Base-by-base conservation (phyloP, 208 protist species). In the Tritrichomonas foetus region DNA sequence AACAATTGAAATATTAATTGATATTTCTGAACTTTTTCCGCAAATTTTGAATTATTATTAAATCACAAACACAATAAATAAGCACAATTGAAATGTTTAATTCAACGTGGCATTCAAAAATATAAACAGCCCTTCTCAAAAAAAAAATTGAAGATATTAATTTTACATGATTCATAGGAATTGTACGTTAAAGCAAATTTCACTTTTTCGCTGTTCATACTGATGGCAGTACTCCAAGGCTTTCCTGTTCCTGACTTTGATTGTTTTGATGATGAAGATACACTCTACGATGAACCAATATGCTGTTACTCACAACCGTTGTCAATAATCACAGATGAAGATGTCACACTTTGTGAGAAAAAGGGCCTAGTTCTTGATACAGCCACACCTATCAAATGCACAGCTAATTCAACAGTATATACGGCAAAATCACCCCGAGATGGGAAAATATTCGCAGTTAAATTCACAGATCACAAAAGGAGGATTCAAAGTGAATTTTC, bases 191-290 rank as follows among this genome's bases (percentile, higher is more conserved):
- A 61, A 22, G 5, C 5, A 61, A 61, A 22, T 61, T 61, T 61
- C 53, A 22, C 53, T 22, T 61, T 61, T 61, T 22, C 53, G 11
- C 11, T 16, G 11, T 22, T 61, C 53, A 22, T 61, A 22, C 16
- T 5, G 16, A 61, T 22, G 53, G 16, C 20, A 57, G 57, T 89
- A 47, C 20, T 89, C 39, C 20, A 53, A 57, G 78, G 78, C 25
- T 89, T 89, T 57, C 78, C 78, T 57, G 27, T 57, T 61, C 78
- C 78, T 57, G 78, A 89, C 47, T 57, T 89, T 39, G 78, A 89
- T 11, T 89, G 33, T 39, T 20, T 47, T 57, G 78, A 89, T 39
- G 78, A 89, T 57, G 27, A 14, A 1, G 78, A 53, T 14, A 3
- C 5, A 2, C 39, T 33, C 8, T 11, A 20, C 1, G 33, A 57